Evolutionary conservation across 2,329 filamentous ascomycete species (phyloP), one percentile per base, ranked within the genome.

Genomic region (Alternaria metachromatica): DNA sequence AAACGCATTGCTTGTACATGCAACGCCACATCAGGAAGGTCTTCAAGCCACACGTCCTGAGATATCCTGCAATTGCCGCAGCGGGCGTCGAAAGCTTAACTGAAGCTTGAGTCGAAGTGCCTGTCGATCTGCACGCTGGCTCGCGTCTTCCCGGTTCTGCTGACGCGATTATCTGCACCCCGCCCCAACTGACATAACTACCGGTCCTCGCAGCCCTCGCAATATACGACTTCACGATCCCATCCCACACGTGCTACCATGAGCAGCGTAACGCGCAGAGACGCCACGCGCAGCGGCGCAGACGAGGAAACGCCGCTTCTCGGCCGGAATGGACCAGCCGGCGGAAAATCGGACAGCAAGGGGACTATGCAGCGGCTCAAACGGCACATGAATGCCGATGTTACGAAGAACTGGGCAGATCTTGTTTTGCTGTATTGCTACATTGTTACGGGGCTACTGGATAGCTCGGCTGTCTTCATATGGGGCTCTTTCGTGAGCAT

Each of bases 401-500:
- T 93, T 58, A 84, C 82, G 63, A 87, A 88, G 26, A 83, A 86
- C 48, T 86, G 88, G 84, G 87, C 89, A 13, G 92, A 95, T 73
- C 66, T 92, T 2, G 82, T 93, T 20, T 84, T 95, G 43, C 82
- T 95, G 5, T 81, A 88, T 26, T 93, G 90, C 80, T 94, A 94
- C 76, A 81, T 92, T 67, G 90, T 94, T 75, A 94, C 92, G 0
- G 92, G 92, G 5, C 82, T 95, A 11, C 85, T 93, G 8, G 92
- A 95, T 80, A 92, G 90, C 79, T 89, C 90, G 3, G 89, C 91
- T 3, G 90, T 92, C 50, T 90, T 89, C 61, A 90, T 91, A 45
- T 94, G 91, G 89, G 90, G 91, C 12, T 90, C 90, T 3, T 95
- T 95, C 71, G 91, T 93, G 44, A 92, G 89, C 72, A 94, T 94